A percentile compares a stretch with the other conserved stretches of the same genome.
These are phyloP conservation scores for Basipetospora chlamydospora DNA, from an alignment of 2,329 filamentous ascomycete genomes.

Conservation along the genomic window DNA sequence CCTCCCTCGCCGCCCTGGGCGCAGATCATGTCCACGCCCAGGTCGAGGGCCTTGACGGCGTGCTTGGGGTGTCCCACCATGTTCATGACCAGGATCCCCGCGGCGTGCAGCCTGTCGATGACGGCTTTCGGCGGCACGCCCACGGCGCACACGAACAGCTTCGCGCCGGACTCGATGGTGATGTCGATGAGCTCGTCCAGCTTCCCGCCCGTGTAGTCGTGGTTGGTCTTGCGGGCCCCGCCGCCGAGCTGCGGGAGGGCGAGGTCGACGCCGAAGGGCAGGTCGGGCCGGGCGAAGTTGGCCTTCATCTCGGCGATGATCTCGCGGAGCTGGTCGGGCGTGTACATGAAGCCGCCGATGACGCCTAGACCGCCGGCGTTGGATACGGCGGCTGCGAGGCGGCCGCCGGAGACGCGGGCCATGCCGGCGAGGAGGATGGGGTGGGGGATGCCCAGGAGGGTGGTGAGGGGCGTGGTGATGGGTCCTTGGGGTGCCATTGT, in stretches of 20 bases:
- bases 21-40: conserved; percentile 82
- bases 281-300: conserved; percentile 46
- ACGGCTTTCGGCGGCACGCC: conserved; percentile 66
- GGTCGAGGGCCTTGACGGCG: conserved; percentile 72
- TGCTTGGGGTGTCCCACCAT: conserved; percentile 94
- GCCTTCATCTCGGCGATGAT: conserved; percentile 81
- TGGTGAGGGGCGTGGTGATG: conserved; percentile 64
- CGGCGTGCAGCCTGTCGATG: conserved; percentile 62
- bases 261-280: conserved; percentile 85
- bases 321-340: conserved; percentile 55
- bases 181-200: conserved; percentile 80
- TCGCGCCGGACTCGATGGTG: conserved; percentile 69
- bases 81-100: conserved; percentile 82
- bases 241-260: conserved; percentile 83
- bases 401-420: conserved; percentile 69
- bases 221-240: conserved; percentile 74
- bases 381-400: conserved; percentile 71
- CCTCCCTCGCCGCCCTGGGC: conserved; percentile 89
- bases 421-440: conserved; percentile 89
- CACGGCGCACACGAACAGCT: conserved; percentile 75
- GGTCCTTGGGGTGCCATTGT: conserved; percentile 30
- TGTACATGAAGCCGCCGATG: conserved; percentile 59
- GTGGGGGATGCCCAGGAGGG: conserved; percentile 69
- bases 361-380: conserved; percentile 78
- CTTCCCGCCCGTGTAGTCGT: conserved; percentile 86